Conservation (phyloP, 495 filamentous ascomycete genomes). For the Aspergillus sparsus region DNA sequence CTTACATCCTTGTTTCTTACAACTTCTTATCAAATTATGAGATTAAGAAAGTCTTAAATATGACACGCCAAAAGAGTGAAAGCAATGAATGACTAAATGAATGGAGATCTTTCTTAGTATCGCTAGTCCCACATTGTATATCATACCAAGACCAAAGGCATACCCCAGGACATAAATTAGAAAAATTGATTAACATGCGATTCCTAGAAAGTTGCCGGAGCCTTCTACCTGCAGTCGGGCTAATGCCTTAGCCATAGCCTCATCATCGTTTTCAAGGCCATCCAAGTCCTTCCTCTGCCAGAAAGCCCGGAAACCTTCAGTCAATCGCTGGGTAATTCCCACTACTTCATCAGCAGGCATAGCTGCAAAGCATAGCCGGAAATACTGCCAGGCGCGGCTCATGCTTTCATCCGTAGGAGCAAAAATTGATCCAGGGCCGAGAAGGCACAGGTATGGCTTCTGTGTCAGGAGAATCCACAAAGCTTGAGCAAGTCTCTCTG, state of each 20-base stretch:
- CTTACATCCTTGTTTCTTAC: no score
- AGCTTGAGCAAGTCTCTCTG: slow-evolving; percentile 52
- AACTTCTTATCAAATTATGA: no score
- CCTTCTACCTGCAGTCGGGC: slow-evolving; percentile 17
- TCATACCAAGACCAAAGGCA: neutral
- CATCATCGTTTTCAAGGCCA: slow-evolving; percentile 60
- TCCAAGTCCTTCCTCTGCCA: slow-evolving; percentile 68
- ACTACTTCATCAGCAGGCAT: slow-evolving; percentile 68
- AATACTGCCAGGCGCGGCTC: slow-evolving; percentile 61
- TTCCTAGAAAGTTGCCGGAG: slow-evolving; percentile 29
- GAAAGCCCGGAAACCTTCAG: slow-evolving; percentile 67
- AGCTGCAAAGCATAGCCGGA: slow-evolving; percentile 85
- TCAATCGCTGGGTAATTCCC: slow-evolving; percentile 59
- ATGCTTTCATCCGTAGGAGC: slow-evolving; percentile 54
- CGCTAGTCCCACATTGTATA: neutral
- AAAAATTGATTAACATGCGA: slow-evolving; percentile 25
- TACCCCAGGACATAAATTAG: neutral
- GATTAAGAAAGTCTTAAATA: no score
- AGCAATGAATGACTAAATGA: neutral
- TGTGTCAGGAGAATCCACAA: slow-evolving; percentile 74
- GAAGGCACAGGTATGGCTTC: slow-evolving; percentile 66
- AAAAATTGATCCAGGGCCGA: slow-evolving; percentile 71
- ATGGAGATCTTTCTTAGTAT: neutral
- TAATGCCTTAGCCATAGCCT: slow-evolving; percentile 20
- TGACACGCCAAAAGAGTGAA: no score